Percentiles rank a stretch among this genome's conserved stretches.
These are phyloP conservation scores for Erythrobasidium yunnanense DNA, from an alignment of 768 basidiomycete species.

Conservation along the genomic window DNA sequence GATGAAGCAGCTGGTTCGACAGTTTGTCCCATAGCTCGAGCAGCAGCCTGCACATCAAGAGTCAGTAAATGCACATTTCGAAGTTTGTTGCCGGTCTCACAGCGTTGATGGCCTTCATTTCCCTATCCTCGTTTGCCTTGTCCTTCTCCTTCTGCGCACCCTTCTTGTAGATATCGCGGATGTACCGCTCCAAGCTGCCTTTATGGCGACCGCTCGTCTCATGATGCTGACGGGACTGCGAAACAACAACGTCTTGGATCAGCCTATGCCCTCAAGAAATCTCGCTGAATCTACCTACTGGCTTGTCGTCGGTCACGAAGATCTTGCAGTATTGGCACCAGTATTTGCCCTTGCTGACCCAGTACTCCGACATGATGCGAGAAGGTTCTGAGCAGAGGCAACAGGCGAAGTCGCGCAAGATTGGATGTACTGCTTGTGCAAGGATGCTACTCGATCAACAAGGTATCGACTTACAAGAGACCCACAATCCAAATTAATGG, in stretches of 20 bases:
- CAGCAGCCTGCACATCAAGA: conserved; percentile 38
- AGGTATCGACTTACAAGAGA: not conserved
- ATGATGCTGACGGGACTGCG: conserved; percentile 76
- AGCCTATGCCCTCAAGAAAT: too few relatives aligned
- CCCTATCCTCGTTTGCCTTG: conserved; percentile 57
- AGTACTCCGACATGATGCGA: conserved; percentile 18
- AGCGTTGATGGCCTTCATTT: conserved; percentile 77
- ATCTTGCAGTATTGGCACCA: conserved; percentile 57
- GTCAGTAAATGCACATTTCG: conserved; percentile 46
- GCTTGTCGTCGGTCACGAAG: conserved; percentile 89
- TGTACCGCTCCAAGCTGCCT: conserved; percentile 84
- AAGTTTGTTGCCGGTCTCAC: too few relatives aligned
- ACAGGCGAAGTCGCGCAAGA: not conserved
- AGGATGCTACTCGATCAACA: not conserved
- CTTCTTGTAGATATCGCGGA: conserved; percentile 81
- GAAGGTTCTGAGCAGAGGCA: not conserved
- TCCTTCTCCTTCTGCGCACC: conserved; percentile 49
- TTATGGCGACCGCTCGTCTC: conserved; percentile 89
- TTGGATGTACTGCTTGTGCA: too few relatives aligned
- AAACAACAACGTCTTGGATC: not conserved
- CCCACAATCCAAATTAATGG: not conserved
- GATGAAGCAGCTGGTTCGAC: conserved; percentile 43
- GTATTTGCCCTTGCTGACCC: conserved; percentile 11
- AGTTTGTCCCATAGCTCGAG: conserved; percentile 16
- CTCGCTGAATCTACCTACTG: conserved; percentile 37